phyloP scores from a whole-genome alignment of 1,284 basidiomycete genomes.

The Malassezia psittaci region DNA sequence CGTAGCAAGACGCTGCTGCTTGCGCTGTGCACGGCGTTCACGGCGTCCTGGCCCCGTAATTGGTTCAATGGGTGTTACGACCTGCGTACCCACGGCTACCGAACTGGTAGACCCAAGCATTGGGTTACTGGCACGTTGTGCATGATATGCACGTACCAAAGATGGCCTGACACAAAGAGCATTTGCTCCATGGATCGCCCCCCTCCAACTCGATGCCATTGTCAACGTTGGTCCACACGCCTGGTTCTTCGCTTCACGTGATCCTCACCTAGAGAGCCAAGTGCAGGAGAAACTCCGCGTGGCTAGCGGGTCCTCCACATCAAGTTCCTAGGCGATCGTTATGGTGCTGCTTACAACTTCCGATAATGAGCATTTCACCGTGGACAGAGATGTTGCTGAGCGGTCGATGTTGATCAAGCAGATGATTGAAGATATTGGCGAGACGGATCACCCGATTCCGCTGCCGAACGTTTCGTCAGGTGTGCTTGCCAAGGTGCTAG shows the following conservation, averaged over 20 bases:
- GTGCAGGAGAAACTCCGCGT: no score
- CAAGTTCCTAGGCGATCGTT: not conserved
- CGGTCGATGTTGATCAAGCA: conserved; percentile 95
- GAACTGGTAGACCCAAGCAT: conserved; percentile 2
- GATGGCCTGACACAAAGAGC: not conserved
- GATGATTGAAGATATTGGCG: conserved; percentile 69
- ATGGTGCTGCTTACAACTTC: conserved; percentile 55
- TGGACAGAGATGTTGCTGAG: conserved; percentile 88
- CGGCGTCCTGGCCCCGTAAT: conserved; percentile 14
- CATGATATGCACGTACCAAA: not conserved
- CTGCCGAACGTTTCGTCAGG: conserved; percentile 91
- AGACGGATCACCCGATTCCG: conserved; percentile 67
- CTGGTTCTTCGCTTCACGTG: conserved; percentile 7
- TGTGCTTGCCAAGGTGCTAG: conserved; percentile 95
- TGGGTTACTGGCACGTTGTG: not conserved
- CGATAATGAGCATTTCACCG: conserved; percentile 87
- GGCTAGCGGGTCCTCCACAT: no score
- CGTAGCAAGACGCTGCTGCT: conserved; percentile 26
- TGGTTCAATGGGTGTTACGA: not conserved
- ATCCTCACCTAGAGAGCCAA: not conserved
- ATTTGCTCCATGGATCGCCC: not conserved
- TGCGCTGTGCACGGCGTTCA: conserved; percentile 29
- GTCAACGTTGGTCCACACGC: not conserved
- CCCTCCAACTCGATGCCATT: conserved; percentile 5
- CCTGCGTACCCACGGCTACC: not conserved